Evolutionary conservation across 306 rosid genomes (phyloP).

Genomic region (Cajanus cajan): DNA sequence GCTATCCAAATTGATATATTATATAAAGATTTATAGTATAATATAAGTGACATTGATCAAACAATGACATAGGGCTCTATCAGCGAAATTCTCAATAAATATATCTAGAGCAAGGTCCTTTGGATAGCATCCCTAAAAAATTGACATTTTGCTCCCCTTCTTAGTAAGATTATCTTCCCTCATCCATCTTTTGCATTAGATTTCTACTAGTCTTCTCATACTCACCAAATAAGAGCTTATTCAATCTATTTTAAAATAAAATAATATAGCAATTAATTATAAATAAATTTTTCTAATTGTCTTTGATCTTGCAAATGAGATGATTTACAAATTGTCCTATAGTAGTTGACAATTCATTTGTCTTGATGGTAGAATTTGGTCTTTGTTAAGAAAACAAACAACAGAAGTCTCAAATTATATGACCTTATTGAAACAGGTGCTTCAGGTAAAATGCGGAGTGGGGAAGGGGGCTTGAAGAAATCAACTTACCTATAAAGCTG

Average conservation of each 20-base stretch:
- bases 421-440: background rate
- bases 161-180: background rate
- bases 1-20: background rate
- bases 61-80: background rate
- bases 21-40: background rate
- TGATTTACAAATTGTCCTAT: background rate
- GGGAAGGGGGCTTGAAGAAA: background rate
- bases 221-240: background rate
- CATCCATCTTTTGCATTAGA: background rate
- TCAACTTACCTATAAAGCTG: slow-evolving; percentile 63
- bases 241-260: background rate
- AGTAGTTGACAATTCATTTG: background rate
- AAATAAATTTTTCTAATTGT: background rate
- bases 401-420: background rate
- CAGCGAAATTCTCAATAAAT: background rate
- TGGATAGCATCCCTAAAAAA: background rate
- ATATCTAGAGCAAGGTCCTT: background rate
- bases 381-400: background rate
- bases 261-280: background rate
- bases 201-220: background rate
- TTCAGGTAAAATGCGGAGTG: background rate
- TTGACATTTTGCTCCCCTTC: background rate
- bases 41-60: background rate
- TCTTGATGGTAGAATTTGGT: background rate
- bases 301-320: slow-evolving; percentile 1